Base-by-base conservation (phyloP, 1,284 basidiomycete genomes). In the Boletus sp. region DNA sequence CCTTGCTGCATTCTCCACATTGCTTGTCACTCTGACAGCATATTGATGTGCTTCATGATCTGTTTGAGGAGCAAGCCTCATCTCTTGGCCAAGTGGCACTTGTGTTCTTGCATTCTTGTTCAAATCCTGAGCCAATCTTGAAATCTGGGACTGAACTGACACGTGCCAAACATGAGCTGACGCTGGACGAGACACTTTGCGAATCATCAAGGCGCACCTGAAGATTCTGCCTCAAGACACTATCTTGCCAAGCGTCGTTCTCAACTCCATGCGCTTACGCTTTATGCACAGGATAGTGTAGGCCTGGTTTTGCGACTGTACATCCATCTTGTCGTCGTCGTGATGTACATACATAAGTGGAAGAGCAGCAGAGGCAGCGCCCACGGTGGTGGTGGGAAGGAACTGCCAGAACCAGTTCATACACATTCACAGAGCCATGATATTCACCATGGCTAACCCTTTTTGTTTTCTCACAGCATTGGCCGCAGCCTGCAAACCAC, bases 231-330 rank as follows among this genome's bases (percentile, higher is more conserved):
- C 83, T 81, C 59, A 77, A 71, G 59, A 77, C 73, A 54, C 81
- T 82, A 68, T 90, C 83, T 48, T 87, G 78, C 89, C 89, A 92
- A 47, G 79, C 82, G 33, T 79, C 80, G 33, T 80, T 76, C 64
- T 91, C 90, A 21, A 92, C 84, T 93, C 90, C 48, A 83, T 88
- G 37, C 90, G 80, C 69, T 91, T 92, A 31, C 90, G 81, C 72
- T 92, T 92, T 74, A 92, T 90, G 40, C 90, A 84, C 33, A 92
- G 73, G 65, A 92, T 87, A 1, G 90, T 89, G 67, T 83, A 88
- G 4, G 84, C 74, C 44, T 81, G 80, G 23, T 68, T 65, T 46
- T 55, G 62, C 30, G 52, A 23, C 38, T 64, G 68, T 10, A 21
- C 27, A 19, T 73, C 68, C 69, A 71, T 71, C 53, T 51, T 55